Conservation (phyloP, 1,284 basidiomycete species). For the Ceratobasidium theobromae region DNA sequence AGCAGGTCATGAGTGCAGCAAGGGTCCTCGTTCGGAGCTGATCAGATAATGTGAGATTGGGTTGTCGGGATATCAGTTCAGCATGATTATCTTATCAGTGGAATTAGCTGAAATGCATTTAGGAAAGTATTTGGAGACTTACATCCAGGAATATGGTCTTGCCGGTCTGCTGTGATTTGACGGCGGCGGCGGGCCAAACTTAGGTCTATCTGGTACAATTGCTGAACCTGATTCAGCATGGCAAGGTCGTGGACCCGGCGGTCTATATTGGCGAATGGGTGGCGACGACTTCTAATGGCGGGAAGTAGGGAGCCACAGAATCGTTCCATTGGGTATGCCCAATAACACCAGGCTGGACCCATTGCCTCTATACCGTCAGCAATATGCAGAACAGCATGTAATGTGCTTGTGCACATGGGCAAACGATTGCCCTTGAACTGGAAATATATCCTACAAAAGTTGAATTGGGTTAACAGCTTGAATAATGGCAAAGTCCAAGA, state of each 20-base stretch:
- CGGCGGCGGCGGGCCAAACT: slow-evolving; percentile 41
- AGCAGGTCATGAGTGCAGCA: slow-evolving; percentile 28
- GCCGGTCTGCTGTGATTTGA: slow-evolving; percentile 48
- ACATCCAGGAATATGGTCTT: slow-evolving; percentile 39
- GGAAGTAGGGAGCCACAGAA: slow-evolving; percentile 40
- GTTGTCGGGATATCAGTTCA: slow-evolving; percentile 11
- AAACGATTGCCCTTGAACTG: slow-evolving; percentile 42
- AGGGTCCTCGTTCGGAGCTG: slow-evolving; percentile 9
- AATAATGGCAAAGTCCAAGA: no score
- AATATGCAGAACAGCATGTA: slow-evolving; percentile 50
- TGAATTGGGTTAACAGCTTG: slow-evolving; percentile 38
- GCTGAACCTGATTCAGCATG: slow-evolving; percentile 38
- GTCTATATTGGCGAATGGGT: slow-evolving; percentile 41
- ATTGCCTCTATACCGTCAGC: slow-evolving; percentile 41
- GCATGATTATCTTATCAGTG: no score
- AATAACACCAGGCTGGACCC: slow-evolving; percentile 49
- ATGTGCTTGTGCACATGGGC: slow-evolving; percentile 45
- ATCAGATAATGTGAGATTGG: background rate
- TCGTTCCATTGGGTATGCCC: slow-evolving; percentile 48
- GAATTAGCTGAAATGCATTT: slow-evolving; percentile 32
- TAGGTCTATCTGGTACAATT: slow-evolving; percentile 35
- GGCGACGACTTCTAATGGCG: slow-evolving; percentile 38
- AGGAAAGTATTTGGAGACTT: slow-evolving; percentile 35
- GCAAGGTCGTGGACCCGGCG: slow-evolving; percentile 37
- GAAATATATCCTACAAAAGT: slow-evolving; percentile 46